Evolutionary conservation across 179 eudicot species (phyloP).

Genomic region (Spinacia oleracea): DNA sequence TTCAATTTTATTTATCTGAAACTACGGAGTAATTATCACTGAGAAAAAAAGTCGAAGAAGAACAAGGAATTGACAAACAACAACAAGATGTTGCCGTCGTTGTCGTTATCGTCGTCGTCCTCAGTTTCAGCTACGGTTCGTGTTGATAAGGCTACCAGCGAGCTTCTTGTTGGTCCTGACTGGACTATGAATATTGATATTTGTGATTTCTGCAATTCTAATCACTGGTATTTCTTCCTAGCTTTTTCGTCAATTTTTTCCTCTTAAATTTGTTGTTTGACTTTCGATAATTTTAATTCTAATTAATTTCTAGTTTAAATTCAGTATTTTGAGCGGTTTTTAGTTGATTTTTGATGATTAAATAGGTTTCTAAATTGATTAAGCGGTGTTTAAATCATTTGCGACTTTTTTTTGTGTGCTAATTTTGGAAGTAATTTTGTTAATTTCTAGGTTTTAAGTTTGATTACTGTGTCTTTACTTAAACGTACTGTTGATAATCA

Average conservation of each 20-base stretch:
- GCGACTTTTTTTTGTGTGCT: background rate
- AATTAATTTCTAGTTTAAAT: background rate
- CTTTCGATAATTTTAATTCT: slow-evolving; percentile 4
- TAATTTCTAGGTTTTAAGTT: background rate
- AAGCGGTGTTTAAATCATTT: background rate
- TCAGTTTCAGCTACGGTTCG: slow-evolving; percentile 57
- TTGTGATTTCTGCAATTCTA: slow-evolving; percentile 75
- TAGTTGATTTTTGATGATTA: background rate
- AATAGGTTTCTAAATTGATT: background rate
- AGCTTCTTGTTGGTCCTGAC: slow-evolving; percentile 82
- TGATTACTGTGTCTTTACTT: background rate
- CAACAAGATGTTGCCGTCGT: slow-evolving; percentile 46
- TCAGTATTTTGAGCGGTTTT: background rate
- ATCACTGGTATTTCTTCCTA: slow-evolving; percentile 52
- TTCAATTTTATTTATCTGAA: background rate
- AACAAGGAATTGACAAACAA: background rate
- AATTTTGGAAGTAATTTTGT: background rate
- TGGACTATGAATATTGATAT: slow-evolving; percentile 93
- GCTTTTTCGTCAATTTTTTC: background rate
- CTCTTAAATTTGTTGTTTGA: background rate
- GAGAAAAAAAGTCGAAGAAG: background rate
- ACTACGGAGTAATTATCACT: background rate
- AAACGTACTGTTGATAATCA: background rate
- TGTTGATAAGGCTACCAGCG: slow-evolving; percentile 98
- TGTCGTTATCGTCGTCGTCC: slow-evolving; percentile 48